Evolutionary conservation across 192 early-diverging fungal species (phyloP).

Genomic region (Umbelopsis isabellina): DNA sequence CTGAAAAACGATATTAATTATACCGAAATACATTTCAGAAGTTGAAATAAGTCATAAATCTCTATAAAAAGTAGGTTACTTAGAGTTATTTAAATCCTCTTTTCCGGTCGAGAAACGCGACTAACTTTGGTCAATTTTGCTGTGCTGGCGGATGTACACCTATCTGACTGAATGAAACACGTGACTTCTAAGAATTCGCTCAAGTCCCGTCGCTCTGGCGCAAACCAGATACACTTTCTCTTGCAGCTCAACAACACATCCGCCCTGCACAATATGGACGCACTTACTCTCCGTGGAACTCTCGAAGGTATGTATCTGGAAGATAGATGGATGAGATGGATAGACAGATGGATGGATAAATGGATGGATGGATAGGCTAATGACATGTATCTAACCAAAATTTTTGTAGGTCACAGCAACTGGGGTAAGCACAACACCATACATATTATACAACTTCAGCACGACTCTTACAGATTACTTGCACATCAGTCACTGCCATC

Average conservation of each 20-base stretch:
- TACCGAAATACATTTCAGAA: too few species aligned
- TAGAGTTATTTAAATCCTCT: too few species aligned
- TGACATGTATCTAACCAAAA: background rate
- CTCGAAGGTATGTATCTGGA: conserved; percentile 35
- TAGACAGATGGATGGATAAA: conserved; percentile 28
- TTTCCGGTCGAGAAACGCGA: too few species aligned
- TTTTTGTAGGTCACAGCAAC: conserved; percentile 38
- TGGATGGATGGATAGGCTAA: conserved; percentile 33
- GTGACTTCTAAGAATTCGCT: background rate
- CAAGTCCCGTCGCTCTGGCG: background rate
- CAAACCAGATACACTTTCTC: conserved; percentile 2
- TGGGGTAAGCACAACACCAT: conserved; percentile 33
- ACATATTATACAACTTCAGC: background rate
- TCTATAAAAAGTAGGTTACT: too few species aligned
- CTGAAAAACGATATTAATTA: too few species aligned
- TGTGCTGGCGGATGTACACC: too few species aligned
- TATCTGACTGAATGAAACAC: background rate
- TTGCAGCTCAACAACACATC: conserved; percentile 22
- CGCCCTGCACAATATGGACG: conserved; percentile 28
- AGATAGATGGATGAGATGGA: conserved; percentile 1
- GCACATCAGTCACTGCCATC: conserved; percentile 83
- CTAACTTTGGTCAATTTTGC: too few species aligned
- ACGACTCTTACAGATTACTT: background rate
- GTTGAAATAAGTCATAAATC: too few species aligned
- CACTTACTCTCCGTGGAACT: conserved; percentile 41